Evolutionary conservation across 2,329 filamentous ascomycete genomes (phyloP), one percentile per base, ranked within the genome.

Genomic region (Colletotrichum horii): DNA sequence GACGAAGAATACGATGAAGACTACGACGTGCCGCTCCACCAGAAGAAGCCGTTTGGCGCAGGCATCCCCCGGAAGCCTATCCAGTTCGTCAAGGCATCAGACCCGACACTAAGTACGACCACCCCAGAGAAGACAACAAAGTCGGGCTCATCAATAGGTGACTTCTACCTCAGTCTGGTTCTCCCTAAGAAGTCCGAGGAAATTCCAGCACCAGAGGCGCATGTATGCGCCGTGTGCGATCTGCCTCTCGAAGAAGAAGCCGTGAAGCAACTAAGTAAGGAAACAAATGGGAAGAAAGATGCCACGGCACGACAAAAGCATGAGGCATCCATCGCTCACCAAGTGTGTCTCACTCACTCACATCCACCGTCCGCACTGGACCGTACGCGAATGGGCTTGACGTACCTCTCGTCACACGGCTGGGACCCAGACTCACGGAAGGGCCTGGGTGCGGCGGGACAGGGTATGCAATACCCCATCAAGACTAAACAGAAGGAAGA

Each of bases 401-500:
- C 89, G 7, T 91, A 94, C 32, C 88, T 96, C 36, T 87, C 91
- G 68, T 88, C 90, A 1, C 90, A 94, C 74, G 94, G 94, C 32
- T 96, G 94, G 92, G 93, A 96, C 79, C 93, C 94, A 0, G 94
- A 96, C 83, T 87, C 91, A 32, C 88, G 95, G 4, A 83, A 86
- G 19, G 96, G 96, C 0, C 88, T 98, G 0, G 96, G 96, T 0
- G 90, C 90, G 12, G 85, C 86, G 3, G 93, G 94, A 1, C 91
- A 94, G 78, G 96, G 96, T 4, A 93, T 95, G 76, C 88, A 93
- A 55, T 93, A 92, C 78, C 96, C 96, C 1, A 88, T 98, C 77
- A 95, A 95, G 81, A 87, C 91, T 1, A 90, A 88, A 74, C 86
- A 90, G 70, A 98, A 98, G 84, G 90, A 93, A 58, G 92, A 96